Evolutionary conservation across 306 rosid species (phyloP), one percentile per base, ranked within the genome.

Genomic region (Leucaena leucocephala): DNA sequence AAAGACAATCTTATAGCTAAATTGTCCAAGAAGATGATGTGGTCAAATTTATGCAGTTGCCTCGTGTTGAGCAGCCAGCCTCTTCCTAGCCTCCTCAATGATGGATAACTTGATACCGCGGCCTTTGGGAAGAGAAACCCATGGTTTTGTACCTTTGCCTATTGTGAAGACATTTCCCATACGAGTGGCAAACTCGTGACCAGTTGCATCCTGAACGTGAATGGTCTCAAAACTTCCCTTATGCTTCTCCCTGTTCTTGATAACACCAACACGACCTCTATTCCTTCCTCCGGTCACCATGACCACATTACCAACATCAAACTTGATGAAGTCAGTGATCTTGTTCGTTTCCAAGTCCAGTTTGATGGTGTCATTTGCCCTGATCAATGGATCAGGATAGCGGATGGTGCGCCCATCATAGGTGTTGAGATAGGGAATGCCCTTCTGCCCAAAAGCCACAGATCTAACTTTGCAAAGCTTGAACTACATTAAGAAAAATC

Each of bases 241-340:
- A n/a, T 86, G 92, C 79, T 91, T 92, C 75, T 90, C 97, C 48
- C 93, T 74, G 82, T 36, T 91, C 85, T 89, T 89, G 75, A 91
- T 87, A 12, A 91, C 91, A 54, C 97, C 93, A 40, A 89, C 96
- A 35, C 88, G 91, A 0, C 93, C 92, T 63, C 90, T 86, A 78
- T 91, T 89, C 83, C 96, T 87, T 77, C 92, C 93, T 11, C 96
- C 90, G 0, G 96, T 87, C 50, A 90, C 97, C 97, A 92, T 92
- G 35, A 89, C 92, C 44, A 91, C 89, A 36, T 89, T 89, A 10
- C 96, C 91, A 62, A 89, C 90, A 78, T 91, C 91, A 36, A 89
- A 91, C 80, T 91, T 91, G 80, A 91, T 87, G 89, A 86, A 91
- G 35, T 89, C 89, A 0, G 80, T 42, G 68, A 89, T 84, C 85